Base-by-base conservation (phyloP, 495 filamentous ascomycete genomes). In the Podospora tetraspora region DNA sequence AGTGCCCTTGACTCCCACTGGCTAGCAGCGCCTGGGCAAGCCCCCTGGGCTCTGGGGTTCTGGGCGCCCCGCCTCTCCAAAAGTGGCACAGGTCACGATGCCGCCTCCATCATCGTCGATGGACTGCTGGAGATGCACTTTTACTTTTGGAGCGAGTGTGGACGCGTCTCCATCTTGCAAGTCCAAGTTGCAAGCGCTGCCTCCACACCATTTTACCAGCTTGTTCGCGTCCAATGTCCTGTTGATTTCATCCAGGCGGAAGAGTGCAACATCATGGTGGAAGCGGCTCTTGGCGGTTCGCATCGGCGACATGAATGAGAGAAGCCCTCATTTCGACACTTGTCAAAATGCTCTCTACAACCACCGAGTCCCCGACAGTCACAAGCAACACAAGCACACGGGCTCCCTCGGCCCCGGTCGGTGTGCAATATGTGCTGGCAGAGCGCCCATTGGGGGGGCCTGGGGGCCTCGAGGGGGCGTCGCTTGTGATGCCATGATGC, bases 11-110 rank as follows among this genome's bases (percentile, higher is more conserved):
- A 57, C 57, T 27, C 25, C 57, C 65, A 56, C 57, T 60, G 24
- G 65, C 24, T 56, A 56, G 65, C 29, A 59, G 23, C 23, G 52
- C 10, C 64, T 32, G 57, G 30, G 24, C 22, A 37, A 11, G 8
- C 23, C 61, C 10, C 2, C 34, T 63, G 34, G 32, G 32, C 34
- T 13, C 37, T 52, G 19, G 43, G 62, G 62, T 27, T 29, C 64
- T 66, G 64, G 64, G 56, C 64, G 58, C 27, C 64, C 58, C 56
- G 19, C 59, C 59, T 60, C 64, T 16, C 57, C 58, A 66, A 56
- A 66, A 61, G 65, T 66, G 65, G 65, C 64, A 66, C 65, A 16
- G 65, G 65, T 66, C 64, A 66, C 64, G 64, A 61, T 66, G 64
- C 30, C n/a, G 58, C 12, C 22, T 16, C 37, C 16, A 7, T 52